These are phyloP conservation scores for Phallus indusiatus DNA, from an alignment of 768 basidiomycete genomes.

Conservation along the genomic window DNA sequence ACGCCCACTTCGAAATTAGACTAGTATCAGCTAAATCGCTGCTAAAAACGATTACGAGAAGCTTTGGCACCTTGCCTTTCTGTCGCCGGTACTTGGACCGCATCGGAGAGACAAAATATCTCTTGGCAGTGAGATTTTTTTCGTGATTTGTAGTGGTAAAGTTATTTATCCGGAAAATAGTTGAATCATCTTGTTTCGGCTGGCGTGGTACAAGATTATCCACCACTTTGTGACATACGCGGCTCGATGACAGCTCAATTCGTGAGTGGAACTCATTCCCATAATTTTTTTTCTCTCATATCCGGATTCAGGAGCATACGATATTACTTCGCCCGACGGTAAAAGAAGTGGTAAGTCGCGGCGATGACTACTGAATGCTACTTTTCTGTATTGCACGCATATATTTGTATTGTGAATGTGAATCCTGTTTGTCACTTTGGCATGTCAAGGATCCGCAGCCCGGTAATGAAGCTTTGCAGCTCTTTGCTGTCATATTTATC, in stretches of 20 bases:
- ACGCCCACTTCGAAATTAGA: constrained; percentile 27
- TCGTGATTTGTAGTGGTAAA: background rate
- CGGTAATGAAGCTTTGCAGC: no score
- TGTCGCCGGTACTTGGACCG: constrained; percentile 94
- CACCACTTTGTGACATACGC: constrained; percentile 76
- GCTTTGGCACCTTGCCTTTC: constrained; percentile 93
- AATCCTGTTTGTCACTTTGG: background rate
- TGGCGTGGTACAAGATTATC: constrained; percentile 86
- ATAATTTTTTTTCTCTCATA: background rate
- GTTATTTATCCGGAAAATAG: constrained; percentile 28
- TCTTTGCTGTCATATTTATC: no score
- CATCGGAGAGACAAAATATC: constrained; percentile 83
- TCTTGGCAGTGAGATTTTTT: constrained; percentile 60
- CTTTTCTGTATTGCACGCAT: constrained; percentile 2
- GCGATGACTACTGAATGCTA: constrained; percentile 58
- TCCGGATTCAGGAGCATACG: constrained; percentile 60
- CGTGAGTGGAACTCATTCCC: constrained; percentile 32
- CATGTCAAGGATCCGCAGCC: no score
- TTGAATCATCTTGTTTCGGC: constrained; percentile 83
- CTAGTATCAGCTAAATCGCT: constrained; percentile 79
- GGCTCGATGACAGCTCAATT: constrained; percentile 95
- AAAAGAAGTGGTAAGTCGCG: constrained; percentile 78
- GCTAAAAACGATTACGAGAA: constrained; percentile 78
- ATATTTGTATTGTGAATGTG: background rate
- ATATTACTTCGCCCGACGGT: constrained; percentile 76